These are phyloP conservation scores for Leccinum insolens DNA, from an alignment of 1,284 basidiomycete species.

Conservation along the genomic window DNA sequence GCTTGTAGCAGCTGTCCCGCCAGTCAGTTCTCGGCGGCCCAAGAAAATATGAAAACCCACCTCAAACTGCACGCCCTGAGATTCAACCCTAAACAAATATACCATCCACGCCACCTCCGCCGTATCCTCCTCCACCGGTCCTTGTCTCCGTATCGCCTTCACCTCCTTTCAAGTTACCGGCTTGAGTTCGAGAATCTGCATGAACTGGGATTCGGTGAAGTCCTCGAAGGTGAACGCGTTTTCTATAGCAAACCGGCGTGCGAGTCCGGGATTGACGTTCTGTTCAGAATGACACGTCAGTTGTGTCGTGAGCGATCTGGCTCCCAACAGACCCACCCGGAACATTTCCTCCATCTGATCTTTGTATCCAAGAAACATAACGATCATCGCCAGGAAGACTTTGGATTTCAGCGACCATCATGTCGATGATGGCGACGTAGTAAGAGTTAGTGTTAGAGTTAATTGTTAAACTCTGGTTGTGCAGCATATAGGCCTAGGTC, in stretches of 20 bases:
- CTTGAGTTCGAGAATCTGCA: neutral
- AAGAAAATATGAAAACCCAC: too few relatives aligned
- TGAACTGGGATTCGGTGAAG: neutral
- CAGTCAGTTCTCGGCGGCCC: too few relatives aligned
- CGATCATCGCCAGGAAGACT: conserved; percentile 1
- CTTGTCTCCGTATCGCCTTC: too few relatives aligned
- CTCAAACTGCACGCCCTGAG: too few relatives aligned
- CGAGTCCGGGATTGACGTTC: conserved; percentile 1
- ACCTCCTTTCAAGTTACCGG: too few relatives aligned
- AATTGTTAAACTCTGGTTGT: neutral
- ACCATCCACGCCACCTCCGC: too few relatives aligned
- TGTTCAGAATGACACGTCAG: neutral
- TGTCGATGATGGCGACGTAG: neutral
- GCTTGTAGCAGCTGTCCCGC: too few relatives aligned
- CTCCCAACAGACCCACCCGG: neutral
- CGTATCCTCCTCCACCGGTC: too few relatives aligned
- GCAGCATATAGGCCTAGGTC: neutral
- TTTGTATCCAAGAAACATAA: neutral
- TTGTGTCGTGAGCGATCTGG: neutral
- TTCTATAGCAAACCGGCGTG: neutral
- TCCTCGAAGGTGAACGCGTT: conserved; percentile 1
- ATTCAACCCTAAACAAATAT: too few relatives aligned
- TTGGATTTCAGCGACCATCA: conserved; percentile 1
- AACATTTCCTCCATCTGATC: neutral
- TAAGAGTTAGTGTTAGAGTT: too few relatives aligned